Conservation (phyloP, 495 filamentous ascomycete genomes). For the Rostrohypoxylon terebratum region DNA sequence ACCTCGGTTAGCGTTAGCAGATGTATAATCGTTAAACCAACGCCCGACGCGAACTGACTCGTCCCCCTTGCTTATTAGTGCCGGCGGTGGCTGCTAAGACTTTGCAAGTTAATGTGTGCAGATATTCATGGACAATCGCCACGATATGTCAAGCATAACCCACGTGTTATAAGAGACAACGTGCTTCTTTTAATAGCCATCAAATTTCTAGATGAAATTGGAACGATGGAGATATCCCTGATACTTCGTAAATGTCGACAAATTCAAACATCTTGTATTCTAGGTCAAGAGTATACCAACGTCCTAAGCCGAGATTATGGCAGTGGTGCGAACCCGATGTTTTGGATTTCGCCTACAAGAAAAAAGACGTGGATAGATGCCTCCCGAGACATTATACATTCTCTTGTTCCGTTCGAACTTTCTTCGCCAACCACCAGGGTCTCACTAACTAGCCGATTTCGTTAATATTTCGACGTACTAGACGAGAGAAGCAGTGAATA, state of each 20-base stretch:
- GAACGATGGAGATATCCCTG: too few species aligned
- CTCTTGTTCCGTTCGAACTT: neutral
- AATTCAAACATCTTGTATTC: neutral
- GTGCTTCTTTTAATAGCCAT: neutral
- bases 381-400: neutral
- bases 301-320: neutral
- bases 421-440: too few species aligned
- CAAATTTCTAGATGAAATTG: neutral
- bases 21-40: neutral
- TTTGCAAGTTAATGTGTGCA: neutral
- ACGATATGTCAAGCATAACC: neutral
- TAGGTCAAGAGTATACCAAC: neutral
- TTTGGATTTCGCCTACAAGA: neutral
- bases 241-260: too few species aligned
- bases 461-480: too few species aligned
- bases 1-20: neutral
- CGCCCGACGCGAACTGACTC: neutral
- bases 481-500: too few species aligned
- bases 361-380: neutral
- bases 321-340: neutral
- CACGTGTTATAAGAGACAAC: slow-evolving; percentile 7
- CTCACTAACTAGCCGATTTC: too few species aligned
- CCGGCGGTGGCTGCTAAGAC: neutral
- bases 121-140: neutral
- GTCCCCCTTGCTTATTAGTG: slow-evolving; percentile 5